Evolutionary conservation across 1,139 yeast species (phyloP), one percentile per base, ranked within the genome.

Genomic region (Suhomyces bribrorum): DNA sequence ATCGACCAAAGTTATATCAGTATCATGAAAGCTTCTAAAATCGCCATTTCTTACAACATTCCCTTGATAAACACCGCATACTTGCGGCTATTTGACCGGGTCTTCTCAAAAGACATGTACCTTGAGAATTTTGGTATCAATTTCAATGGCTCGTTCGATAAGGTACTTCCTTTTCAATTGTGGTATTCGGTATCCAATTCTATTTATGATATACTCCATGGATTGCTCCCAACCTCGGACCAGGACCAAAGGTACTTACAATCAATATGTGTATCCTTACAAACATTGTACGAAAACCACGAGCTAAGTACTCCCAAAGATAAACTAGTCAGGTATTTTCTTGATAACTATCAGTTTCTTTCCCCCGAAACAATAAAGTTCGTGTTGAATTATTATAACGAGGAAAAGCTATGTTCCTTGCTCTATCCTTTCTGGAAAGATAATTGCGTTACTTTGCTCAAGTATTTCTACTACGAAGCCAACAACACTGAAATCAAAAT

Each of bases 341-440:
- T 77, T 30, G 52, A 54, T 9, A 57, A 75, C 49, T 54, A 72
- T 27, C 61, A 57, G 7, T 56, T 57, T 35, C 45, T 79, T 24
- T 61, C 74, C 4, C 63, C 62, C 0, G 57, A 58, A 3, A 63
- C 64, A 9, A 66, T 72, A 5, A 48, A 59, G 11, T 69, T 69
- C 41, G 69, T 81, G 1, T 57, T 81, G 26, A 56, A 64, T 6
- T 73, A 66, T 50, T 82, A 77, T 52, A 59, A 62, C 1, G 67
- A 70, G n/a, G 77, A 73, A 38, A 71, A 72, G 36, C 50, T 73
- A 17, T 82, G 89, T 50, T 67, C 81, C 1, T 73, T 80, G 6
- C 53, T 79, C n/a, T 62, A 72, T 31, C 68, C 75, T 0, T 59
- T 69, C 14, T 83, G 89, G 86, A 60, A 62, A 32, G 67, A 64